These are phyloP conservation scores for Spathaspora passalidarum DNA, from an alignment of 805 yeast species.

Conservation along the genomic window DNA sequence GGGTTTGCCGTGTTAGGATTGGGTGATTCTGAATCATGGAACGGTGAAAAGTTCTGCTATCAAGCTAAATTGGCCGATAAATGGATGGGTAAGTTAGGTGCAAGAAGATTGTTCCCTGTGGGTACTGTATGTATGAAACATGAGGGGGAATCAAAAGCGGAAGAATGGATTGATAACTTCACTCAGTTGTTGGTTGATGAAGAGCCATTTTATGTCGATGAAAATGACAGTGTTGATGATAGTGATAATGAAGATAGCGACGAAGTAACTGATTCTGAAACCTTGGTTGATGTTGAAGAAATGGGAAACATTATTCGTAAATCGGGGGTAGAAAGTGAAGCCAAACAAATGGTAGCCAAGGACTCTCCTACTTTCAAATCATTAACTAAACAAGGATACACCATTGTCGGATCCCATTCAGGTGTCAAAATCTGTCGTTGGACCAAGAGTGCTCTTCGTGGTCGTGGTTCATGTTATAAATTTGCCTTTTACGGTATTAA, in stretches of 20 bases:
- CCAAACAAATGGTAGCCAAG: conserved; percentile 84
- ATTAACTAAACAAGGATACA: conserved; percentile 88
- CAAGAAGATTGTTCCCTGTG: conserved; percentile 74
- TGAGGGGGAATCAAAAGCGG: conserved; percentile 55
- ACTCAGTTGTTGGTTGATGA: conserved; percentile 62
- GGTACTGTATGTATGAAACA: conserved; percentile 82
- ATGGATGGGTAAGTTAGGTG: conserved; percentile 81
- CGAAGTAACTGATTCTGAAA: conserved; percentile 34
- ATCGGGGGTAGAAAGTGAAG: conserved; percentile 21
- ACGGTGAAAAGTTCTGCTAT: conserved; percentile 74
- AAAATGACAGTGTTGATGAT: conserved; percentile 58
- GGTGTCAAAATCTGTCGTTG: conserved; percentile 95
- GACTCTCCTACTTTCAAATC: conserved; percentile 87
- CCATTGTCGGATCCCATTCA: conserved; percentile 89
- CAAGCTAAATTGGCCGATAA: conserved; percentile 76
- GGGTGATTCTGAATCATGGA: conserved; percentile 86
- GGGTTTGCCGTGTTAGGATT: conserved; percentile 87
- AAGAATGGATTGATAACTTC: conserved; percentile 66
- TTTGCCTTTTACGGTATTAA: conserved; percentile 88
- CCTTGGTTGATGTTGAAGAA: conserved; percentile 81
- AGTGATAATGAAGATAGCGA: conserved; percentile 43
- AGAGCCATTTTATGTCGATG: conserved; percentile 60
- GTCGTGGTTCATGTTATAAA: conserved; percentile 92
- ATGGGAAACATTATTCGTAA: conserved; percentile 62
- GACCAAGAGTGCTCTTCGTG: conserved; percentile 93